Evolutionary conservation across 1,284 basidiomycete species (phyloP).

Genomic region (Caloboletus firmus): DNA sequence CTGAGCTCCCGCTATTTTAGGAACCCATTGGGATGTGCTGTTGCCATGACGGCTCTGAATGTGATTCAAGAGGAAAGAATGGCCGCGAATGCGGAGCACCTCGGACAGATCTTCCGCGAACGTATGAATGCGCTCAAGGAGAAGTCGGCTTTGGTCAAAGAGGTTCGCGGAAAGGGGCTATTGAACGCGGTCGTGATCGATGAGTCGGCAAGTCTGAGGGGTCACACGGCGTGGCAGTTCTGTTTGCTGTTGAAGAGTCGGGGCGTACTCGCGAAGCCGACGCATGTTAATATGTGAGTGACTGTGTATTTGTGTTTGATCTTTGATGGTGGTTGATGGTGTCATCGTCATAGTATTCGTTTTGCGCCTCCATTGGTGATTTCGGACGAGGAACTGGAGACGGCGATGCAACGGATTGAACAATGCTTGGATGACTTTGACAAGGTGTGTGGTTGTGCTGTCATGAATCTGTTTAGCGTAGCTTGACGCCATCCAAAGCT

Average conservation of each 20-base stretch:
- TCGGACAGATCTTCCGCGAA: slow-evolving; percentile 83
- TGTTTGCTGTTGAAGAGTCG: slow-evolving; percentile 91
- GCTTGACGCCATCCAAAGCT: slow-evolving; percentile 42
- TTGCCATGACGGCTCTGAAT: slow-evolving; percentile 87
- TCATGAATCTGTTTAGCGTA: background rate
- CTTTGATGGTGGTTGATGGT: slow-evolving; percentile 1
- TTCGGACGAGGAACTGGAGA: slow-evolving; percentile 77
- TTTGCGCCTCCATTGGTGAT: slow-evolving; percentile 97
- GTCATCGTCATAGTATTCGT: slow-evolving; percentile 64
- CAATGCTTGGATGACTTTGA: slow-evolving; percentile 83
- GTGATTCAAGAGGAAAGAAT: slow-evolving; percentile 89
- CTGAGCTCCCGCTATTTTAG: slow-evolving; percentile 39
- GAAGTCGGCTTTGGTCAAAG: slow-evolving; percentile 67
- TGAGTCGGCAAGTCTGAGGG: slow-evolving; percentile 72
- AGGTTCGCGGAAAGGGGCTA: slow-evolving; percentile 83
- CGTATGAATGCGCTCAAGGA: slow-evolving; percentile 55
- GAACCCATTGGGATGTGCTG: slow-evolving; percentile 94
- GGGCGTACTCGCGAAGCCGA: slow-evolving; percentile 93
- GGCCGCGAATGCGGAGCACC: slow-evolving; percentile 69
- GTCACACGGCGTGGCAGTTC: slow-evolving; percentile 92
- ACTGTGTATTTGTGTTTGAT: background rate
- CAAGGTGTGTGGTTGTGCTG: slow-evolving; percentile 46
- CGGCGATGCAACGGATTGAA: slow-evolving; percentile 76
- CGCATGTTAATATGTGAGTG: slow-evolving; percentile 88
- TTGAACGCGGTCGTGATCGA: slow-evolving; percentile 96